Conservation (phyloP, 495 filamentous ascomycete species). For the Cercophora scortea region DNA sequence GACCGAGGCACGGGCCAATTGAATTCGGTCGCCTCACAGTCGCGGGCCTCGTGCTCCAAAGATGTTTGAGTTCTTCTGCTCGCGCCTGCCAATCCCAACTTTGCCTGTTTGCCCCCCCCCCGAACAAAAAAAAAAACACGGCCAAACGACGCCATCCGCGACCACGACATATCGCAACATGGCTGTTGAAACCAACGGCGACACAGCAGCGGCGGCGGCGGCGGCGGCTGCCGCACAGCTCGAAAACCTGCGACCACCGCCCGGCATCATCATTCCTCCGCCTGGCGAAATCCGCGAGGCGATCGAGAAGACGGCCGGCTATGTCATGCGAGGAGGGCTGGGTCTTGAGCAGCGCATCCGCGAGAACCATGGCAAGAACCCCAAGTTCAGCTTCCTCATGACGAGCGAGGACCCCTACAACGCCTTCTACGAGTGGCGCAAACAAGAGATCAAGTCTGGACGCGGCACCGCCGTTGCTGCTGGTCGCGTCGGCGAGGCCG, state of each 20-base stretch:
- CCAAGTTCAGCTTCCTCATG: conserved; percentile 83
- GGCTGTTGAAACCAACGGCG: conserved; percentile 52
- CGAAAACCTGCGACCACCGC: conserved; percentile 61
- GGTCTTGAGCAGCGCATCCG: conserved; percentile 86
- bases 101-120: too few species aligned
- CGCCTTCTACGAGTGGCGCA: conserved; percentile 83
- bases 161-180: conserved; percentile 10
- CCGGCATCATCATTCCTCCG: conserved; percentile 78
- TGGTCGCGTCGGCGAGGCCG: conserved; percentile 60
- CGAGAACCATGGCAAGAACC: conserved; percentile 76
- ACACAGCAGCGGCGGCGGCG: conserved; percentile 33
- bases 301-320: conserved; percentile 94
- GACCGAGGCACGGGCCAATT: background rate
- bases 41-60: too few species aligned
- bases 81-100: too few species aligned
- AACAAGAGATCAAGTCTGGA: conserved; percentile 75
- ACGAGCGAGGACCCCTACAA: conserved; percentile 75
- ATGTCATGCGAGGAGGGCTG: conserved; percentile 74
- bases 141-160: background rate
- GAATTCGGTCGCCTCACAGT: background rate
- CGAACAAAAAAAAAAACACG: too few species aligned
- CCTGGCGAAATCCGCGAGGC: conserved; percentile 60
- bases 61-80: too few species aligned
- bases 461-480: conserved; percentile 74
- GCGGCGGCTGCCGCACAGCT: conserved; percentile 35